Base-by-base conservation (phyloP, 345 rosid genomes). In the Crucihimalaya himalaica region DNA sequence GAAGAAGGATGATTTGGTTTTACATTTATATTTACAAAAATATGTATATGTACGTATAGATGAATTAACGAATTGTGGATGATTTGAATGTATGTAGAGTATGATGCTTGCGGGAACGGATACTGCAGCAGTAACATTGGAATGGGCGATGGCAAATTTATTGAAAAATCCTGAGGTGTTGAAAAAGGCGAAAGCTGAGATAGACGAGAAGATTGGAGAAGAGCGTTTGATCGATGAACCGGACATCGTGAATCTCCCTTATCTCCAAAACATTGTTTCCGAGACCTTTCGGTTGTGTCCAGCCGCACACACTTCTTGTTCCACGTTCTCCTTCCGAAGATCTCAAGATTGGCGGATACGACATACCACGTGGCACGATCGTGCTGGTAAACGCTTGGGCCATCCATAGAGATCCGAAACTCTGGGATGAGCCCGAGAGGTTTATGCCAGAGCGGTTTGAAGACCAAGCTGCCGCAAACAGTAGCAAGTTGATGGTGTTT, bases 361-460 rank as follows among this genome's bases (percentile, higher is more conserved):
- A 81, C 4, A 43, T 88, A 2, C 84, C 88, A 5, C 68, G 73
- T 15, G 80, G 75, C 62, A 80, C 89, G n/a, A 82, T 78, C 3
- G 69, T 89, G 4, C 42, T 86, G 18, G 81, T 81, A 10, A 87
- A 87, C 50, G 68, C 80, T 3, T 89, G 89, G 91, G 81, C 87
- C 37, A 83, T 89, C 14, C 93, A 86, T 2, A 75, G 88, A 63
- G 91, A 90, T 51, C 84, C 88, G 0, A 34, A 7, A 9, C 0
- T 74, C 0, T 86, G 91, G 91, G 80, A 86, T 0, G 81, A 86
- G 46, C 82, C 83, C 0, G 65, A 43, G 7, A 74, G 55, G 21
- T 88, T 88, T 23, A 74, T 47, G 70, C 93, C 92, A 0, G 90
- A 85, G 65, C 79, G 92, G 63, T 86, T 84, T 18, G 81, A 79